These are phyloP conservation scores for Exophiala oligosperma DNA, from an alignment of 2,329 filamentous ascomycete species.

Conservation along the genomic window DNA sequence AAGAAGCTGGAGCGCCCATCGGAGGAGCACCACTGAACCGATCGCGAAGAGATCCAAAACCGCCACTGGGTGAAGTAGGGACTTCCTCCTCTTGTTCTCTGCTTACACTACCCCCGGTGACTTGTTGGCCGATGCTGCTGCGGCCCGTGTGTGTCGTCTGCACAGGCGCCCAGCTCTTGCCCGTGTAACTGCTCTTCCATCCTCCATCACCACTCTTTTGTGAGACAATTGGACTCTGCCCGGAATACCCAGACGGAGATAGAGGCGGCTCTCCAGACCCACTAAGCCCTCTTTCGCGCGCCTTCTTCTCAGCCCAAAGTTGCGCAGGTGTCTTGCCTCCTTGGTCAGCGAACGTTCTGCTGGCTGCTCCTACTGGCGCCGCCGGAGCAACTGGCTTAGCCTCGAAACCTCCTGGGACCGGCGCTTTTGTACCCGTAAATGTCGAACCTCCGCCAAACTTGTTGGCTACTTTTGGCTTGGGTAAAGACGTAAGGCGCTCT, in stretches of 20 bases:
- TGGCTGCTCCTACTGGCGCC: slow-evolving; percentile 73
- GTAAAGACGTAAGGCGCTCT: slow-evolving; percentile 80
- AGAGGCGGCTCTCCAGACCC: slow-evolving; percentile 54
- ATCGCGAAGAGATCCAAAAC: slow-evolving; percentile 74
- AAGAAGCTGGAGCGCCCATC: slow-evolving; percentile 57
- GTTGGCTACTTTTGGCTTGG: slow-evolving; percentile 93
- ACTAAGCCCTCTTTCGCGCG: slow-evolving; percentile 64
- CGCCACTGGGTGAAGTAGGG: slow-evolving; percentile 59
- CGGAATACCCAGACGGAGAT: slow-evolving; percentile 43
- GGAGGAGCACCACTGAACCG: slow-evolving; percentile 77
- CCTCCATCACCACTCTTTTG: slow-evolving; percentile 73
- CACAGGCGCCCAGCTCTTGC: slow-evolving; percentile 87
- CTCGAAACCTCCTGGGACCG: slow-evolving; percentile 69
- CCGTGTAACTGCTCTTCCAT: slow-evolving; percentile 89
- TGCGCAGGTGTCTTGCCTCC: slow-evolving; percentile 96
- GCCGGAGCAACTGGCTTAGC: slow-evolving; percentile 61
- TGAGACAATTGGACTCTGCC: slow-evolving; percentile 55
- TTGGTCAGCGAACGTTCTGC: slow-evolving; percentile 89
- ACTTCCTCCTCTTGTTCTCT: slow-evolving; percentile 49
- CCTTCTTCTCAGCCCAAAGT: slow-evolving; percentile 97
- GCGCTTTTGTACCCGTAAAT: slow-evolving; percentile 88
- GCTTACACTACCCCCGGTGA: slow-evolving; percentile 56
- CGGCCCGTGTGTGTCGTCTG: slow-evolving; percentile 71
- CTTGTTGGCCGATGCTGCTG: slow-evolving; percentile 61
- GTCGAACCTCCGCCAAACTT: slow-evolving; percentile 72